Evolutionary conservation across 2,329 filamentous ascomycete genomes (phyloP).

Genomic region (Pseudogymnoascus pannorum): DNA sequence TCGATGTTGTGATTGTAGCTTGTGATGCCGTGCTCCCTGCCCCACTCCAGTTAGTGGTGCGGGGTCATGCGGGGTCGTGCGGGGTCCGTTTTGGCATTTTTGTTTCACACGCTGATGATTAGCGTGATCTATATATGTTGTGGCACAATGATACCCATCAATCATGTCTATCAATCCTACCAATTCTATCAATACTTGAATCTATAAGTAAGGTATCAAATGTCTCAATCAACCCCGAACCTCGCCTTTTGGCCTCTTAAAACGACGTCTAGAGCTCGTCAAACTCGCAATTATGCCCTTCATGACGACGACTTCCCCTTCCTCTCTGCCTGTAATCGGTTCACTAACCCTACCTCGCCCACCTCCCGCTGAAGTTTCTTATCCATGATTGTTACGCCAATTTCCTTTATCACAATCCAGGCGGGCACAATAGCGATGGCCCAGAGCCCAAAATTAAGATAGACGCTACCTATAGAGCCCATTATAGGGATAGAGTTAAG

Average conservation of each 20-base stretch:
- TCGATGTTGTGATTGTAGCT: neutral
- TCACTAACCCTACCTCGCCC: neutral
- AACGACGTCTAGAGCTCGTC: neutral
- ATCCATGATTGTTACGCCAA: slow-evolving; percentile 22
- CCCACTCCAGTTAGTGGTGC: neutral
- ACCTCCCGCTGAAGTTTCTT: slow-evolving; percentile 22
- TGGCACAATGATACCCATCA: neutral
- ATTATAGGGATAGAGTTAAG: slow-evolving; percentile 55
- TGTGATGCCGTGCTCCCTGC: neutral
- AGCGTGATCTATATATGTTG: neutral
- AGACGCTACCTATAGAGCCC: slow-evolving; percentile 57
- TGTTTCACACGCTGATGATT: neutral
- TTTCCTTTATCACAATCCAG: slow-evolving; percentile 51
- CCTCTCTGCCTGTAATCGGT: neutral
- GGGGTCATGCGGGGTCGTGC: neutral
- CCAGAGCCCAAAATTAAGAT: slow-evolving; percentile 66
- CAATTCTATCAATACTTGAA: neutral
- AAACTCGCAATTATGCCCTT: neutral
- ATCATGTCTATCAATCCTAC: neutral
- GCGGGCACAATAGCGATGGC: slow-evolving; percentile 54
- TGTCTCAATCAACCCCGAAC: neutral
- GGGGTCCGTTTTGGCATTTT: neutral
- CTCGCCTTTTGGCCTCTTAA: neutral
- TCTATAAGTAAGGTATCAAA: neutral
- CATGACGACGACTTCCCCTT: neutral